Base-by-base conservation (phyloP, 768 basidiomycete genomes). In the Boletus huronensis region DNA sequence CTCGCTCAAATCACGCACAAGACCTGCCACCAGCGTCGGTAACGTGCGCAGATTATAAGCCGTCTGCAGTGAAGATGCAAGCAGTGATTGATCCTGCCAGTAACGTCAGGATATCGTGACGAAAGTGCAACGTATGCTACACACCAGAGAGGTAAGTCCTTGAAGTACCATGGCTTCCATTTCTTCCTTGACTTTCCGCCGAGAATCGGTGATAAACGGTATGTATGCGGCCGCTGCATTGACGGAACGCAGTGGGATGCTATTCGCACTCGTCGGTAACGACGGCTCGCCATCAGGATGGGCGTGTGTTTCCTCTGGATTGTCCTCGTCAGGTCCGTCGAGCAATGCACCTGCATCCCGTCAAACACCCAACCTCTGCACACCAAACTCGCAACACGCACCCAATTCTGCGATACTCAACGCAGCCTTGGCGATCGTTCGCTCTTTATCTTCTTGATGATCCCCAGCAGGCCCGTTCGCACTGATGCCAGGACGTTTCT, bases 61-160 rank as follows among this genome's bases (percentile, higher is more conserved):
- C 1, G 93, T 98, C 76, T 98, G 97, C 13, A 99, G 78, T 0
- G 96, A 93, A 1, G 93, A 94, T 0, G 95, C 93, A 1, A 99
- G 79, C 17, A 96, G 72, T 2, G 93, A 84, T 72, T 92, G 93
- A 64, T 98, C 90, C 94, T 97, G 23, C 42, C 58, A 36, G 52
- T 17, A 19, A 19, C 13, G 13, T 59, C 45, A 43, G 28, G 3
- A 41, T 11, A 14, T 6, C 1, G 32, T n/a, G n/a, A 28, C 36
- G 7, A 36, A n/a, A 16, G 10, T 36, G 19, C 11, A 25, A 40
- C 11, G 28, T 41, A 40, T 17, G 48, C 14, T 13, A 76, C 85
- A 51, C 59, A 95, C 96, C 54, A 93, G 71, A 17, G 84, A 84
- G 1, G 80, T 77, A 3, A 98, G 75, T 5, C 96, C 95, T 26